These are phyloP conservation scores for Microcyclosporella mali DNA, from an alignment of 2,329 filamentous ascomycete genomes.

Conservation along the genomic window DNA sequence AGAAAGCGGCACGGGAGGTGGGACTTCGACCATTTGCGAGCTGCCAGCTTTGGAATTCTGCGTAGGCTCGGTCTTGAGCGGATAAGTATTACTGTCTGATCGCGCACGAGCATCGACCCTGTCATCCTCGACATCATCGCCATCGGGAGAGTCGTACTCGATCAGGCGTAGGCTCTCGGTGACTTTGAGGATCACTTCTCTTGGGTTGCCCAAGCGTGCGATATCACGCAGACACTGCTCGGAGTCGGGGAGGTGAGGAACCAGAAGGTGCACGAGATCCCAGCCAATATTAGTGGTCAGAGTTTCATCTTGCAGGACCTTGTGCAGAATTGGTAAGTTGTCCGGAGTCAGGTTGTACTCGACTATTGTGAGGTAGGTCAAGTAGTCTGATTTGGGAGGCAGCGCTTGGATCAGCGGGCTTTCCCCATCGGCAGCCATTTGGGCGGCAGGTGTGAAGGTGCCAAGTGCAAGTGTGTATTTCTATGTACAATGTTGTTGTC, in stretches of 20 bases:
- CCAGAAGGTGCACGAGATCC: constrained; percentile 72
- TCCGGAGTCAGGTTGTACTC: constrained; percentile 65
- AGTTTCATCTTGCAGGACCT: constrained; percentile 60
- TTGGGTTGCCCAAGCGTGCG: constrained; percentile 69
- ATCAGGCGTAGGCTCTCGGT: constrained; percentile 64
- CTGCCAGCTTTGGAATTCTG: constrained; percentile 4
- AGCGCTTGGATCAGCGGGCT: constrained; percentile 53
- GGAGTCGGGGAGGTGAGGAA: constrained; percentile 59
- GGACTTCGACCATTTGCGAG: constrained; percentile 21
- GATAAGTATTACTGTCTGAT: constrained; percentile 25
- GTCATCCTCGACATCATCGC: constrained; percentile 41
- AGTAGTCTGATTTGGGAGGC: constrained; percentile 59
- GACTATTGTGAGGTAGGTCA: constrained; percentile 73
- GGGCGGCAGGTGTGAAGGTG: too few relatives aligned
- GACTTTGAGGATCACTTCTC: constrained; percentile 75
- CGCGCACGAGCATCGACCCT: constrained; percentile 12
- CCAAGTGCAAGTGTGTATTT: too few relatives aligned
- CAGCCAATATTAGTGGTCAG: constrained; percentile 74
- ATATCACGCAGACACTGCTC: constrained; percentile 67
- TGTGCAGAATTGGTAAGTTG: constrained; percentile 60
- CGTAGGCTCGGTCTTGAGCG: constrained; percentile 23
- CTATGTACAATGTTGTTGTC: too few relatives aligned
- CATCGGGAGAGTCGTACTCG: constrained; percentile 48
- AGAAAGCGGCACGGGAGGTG: constrained; percentile 34
- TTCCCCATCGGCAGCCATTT: constrained; percentile 22